A percentile compares a stretch with the other conserved stretches of the same genome.
Conservation (phyloP, 495 filamentous ascomycete species). For the Aspergillus cristatus region DNA sequence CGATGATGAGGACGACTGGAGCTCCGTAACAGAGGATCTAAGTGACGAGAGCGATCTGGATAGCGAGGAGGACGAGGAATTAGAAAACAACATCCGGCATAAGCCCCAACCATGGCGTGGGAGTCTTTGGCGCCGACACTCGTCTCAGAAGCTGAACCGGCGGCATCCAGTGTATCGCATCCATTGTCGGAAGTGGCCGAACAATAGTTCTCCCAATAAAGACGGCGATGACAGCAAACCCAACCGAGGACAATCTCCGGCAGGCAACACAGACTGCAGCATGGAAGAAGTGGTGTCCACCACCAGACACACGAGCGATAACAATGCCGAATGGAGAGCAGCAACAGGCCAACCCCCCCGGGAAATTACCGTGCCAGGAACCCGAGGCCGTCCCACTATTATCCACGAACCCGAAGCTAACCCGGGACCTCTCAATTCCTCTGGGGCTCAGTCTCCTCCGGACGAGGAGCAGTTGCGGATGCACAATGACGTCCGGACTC, state of each 20-base stretch:
- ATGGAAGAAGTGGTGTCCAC: slow-evolving; percentile 11
- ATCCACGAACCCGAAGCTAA: slow-evolving; percentile 6
- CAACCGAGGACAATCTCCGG: neutral
- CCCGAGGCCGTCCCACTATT: slow-evolving; percentile 11
- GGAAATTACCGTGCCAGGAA: slow-evolving; percentile 5
- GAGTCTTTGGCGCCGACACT: neutral
- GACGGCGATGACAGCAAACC: neutral
- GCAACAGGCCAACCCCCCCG: neutral
- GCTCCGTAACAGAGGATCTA: neutral
- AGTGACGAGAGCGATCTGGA: too few relatives aligned
- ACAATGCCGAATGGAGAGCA: too few relatives aligned
- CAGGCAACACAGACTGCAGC: neutral
- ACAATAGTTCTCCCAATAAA: neutral
- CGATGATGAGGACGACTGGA: neutral
- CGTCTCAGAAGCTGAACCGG: neutral
- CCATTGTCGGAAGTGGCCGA: neutral
- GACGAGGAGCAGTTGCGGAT: neutral
- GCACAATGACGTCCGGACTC: slow-evolving; percentile 19
- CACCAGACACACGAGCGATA: slow-evolving; percentile 7
- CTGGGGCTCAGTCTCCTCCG: too few relatives aligned
- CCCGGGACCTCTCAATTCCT: too few relatives aligned
- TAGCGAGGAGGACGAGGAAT: too few relatives aligned
- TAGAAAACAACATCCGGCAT: neutral
- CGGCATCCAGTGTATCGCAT: neutral
- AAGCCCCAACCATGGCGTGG: neutral